Base-by-base conservation (phyloP, 2,329 filamentous ascomycete genomes). In the Ophiocordyceps camponoti-rufipedis region DNA sequence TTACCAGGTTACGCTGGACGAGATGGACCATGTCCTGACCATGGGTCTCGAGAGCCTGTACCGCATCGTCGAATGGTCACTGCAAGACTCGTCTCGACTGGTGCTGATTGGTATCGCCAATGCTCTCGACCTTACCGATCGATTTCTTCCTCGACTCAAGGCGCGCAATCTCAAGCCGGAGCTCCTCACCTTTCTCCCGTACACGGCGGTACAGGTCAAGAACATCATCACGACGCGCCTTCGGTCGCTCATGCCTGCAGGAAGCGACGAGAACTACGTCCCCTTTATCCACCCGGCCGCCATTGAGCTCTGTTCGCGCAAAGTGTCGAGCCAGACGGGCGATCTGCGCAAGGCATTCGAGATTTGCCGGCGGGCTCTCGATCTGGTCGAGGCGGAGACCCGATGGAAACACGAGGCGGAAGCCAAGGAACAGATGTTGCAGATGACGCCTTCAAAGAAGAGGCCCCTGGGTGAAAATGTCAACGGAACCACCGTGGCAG, bases 301-400 rank as follows among this genome's bases (percentile, higher is more conserved):
- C 16, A 87, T 98, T 53, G 85, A 93, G 56, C 79, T 98, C 41
- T 94, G 89, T 59, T 83, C 91, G 8, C 85, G 91, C 60, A 98
- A 96, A 60, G 85, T 98, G 14, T 83, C 91, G 4, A 86, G 83
- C 45, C 89, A 96, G 59, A 94, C 86, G 0, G 91, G 91, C 41
- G 91, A 98, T 60, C 64, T 98, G 43, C 84, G 91, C 49, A 94
- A 94, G 62, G 89, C 88, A 0, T 95, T 96, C 55, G 89, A 95
- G 61, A 85, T 98, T 48, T 87, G 89, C 60, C 82, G 86, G 42
- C 78, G 86, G 45, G 86, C 88, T 4, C 78, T 98, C 46, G 89
- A 96, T 60, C 66, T 94, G 19, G 78, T 95, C 43, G 91, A 96
- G 62, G 70, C 76, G 45, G 89, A 96, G 61, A 89, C 84, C 1